phyloP scores from a whole-genome alignment of 2,329 filamentous ascomycete species.

The Verticillium tricorpus region DNA sequence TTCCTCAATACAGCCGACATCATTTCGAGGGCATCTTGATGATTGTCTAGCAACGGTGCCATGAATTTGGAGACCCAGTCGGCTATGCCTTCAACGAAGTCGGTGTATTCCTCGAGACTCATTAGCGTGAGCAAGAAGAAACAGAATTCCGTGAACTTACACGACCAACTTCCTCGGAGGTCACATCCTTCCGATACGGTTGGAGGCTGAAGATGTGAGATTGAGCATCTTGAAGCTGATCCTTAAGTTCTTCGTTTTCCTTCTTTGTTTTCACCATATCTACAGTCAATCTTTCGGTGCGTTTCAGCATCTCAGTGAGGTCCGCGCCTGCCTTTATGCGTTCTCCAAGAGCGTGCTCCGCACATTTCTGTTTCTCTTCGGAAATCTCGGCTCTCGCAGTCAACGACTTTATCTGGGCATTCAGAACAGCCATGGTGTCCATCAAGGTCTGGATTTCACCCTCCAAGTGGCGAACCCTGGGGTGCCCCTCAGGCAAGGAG shows the following conservation, averaged over 20 bases:
- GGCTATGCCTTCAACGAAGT: slow-evolving; percentile 25
- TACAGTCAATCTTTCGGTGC: slow-evolving; percentile 16
- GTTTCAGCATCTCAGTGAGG: slow-evolving; percentile 17
- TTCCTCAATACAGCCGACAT: slow-evolving; percentile 16
- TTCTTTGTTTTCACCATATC: slow-evolving; percentile 16
- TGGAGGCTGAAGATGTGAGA: slow-evolving; percentile 37
- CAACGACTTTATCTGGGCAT: not conserved
- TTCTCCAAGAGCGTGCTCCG: not conserved
- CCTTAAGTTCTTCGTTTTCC: slow-evolving; percentile 23
- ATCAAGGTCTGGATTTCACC: slow-evolving; percentile 18
- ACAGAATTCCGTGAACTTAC: slow-evolving; percentile 17
- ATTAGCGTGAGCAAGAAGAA: slow-evolving; percentile 8
- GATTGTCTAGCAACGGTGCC: slow-evolving; percentile 22
- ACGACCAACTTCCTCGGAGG: slow-evolving; percentile 27
- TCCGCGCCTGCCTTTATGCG: slow-evolving; percentile 3
- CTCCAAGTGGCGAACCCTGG: not conserved
- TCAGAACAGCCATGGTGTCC: not conserved
- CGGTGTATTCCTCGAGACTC: slow-evolving; percentile 26
- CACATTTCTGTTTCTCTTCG: not conserved
- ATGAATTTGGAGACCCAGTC: slow-evolving; percentile 32
- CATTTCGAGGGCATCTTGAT: slow-evolving; percentile 17
- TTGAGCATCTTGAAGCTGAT: slow-evolving; percentile 27
- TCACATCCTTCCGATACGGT: slow-evolving; percentile 33
- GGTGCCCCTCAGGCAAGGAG: not conserved
- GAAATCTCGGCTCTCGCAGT: not conserved